Conservation (phyloP, 805 yeast species). For the Myxozyma neglecta region DNA sequence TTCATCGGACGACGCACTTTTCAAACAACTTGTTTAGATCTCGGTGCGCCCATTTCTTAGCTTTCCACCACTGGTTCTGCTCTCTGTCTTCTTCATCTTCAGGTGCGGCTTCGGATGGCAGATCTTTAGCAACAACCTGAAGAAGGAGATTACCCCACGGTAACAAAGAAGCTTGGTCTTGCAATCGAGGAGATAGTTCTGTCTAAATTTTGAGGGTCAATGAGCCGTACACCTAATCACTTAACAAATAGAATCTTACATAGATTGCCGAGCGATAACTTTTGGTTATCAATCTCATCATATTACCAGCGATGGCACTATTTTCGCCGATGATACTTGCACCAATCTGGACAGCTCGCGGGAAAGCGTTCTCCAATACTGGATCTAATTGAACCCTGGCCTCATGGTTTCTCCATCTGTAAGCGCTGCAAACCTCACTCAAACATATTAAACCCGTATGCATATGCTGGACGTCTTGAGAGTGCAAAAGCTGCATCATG, state of each 20-base stretch:
- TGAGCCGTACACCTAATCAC: background rate
- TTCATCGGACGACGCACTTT: conserved; percentile 52
- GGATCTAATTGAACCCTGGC: conserved; percentile 54
- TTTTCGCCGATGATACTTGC: conserved; percentile 50
- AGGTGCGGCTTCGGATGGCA: conserved; percentile 55
- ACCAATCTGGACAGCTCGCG: conserved; percentile 66
- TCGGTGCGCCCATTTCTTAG: conserved; percentile 86
- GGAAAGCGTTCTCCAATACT: conserved; percentile 59
- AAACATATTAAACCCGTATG: conserved; percentile 71
- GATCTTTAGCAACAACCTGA: conserved; percentile 56
- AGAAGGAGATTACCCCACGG: conserved; percentile 81
- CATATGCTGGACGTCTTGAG: conserved; percentile 47
- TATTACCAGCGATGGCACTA: conserved; percentile 58
- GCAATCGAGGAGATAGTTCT: conserved; percentile 67
- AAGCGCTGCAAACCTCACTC: conserved; percentile 66
- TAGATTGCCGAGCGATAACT: conserved; percentile 70
- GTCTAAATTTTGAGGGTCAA: conserved; percentile 38
- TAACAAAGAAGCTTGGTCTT: conserved; percentile 52
- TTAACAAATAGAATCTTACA: conserved; percentile 18
- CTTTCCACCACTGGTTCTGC: conserved; percentile 64
- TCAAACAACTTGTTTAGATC: conserved; percentile 69
- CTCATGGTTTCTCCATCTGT: conserved; percentile 67
- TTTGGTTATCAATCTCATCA: conserved; percentile 72
- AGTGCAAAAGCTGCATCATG: conserved; percentile 49
- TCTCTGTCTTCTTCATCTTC: conserved; percentile 56